Percentiles rank a stretch among this genome's conserved stretches.
Evolutionary conservation across 139 green algal genomes (phyloP).

Genomic region (Chlamydomonas schloesseri): DNA sequence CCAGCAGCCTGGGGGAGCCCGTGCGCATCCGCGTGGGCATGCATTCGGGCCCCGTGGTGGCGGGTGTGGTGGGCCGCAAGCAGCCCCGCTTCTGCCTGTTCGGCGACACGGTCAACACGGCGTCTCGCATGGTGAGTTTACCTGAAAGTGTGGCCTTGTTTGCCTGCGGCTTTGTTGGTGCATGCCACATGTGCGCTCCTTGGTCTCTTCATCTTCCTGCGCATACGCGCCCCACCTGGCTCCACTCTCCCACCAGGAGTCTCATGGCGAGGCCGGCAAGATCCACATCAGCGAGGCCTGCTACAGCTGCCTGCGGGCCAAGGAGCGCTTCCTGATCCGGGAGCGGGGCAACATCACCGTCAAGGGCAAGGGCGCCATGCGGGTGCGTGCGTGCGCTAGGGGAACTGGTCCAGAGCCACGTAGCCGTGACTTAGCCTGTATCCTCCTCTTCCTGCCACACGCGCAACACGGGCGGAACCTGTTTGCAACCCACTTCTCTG

Average conservation of each 20-base stretch:
- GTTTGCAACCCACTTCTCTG: no score
- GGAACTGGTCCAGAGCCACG: no score
- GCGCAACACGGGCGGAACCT: no score
- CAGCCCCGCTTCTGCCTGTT: conserved; percentile 60
- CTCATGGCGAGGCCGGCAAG: conserved; percentile 6
- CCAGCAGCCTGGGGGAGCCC: conserved; percentile 11
- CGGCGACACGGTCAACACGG: conserved; percentile 44
- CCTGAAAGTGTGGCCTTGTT: neutral
- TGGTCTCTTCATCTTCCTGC: no score
- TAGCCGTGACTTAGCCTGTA: no score
- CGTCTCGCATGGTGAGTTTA: neutral
- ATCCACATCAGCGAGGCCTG: conserved; percentile 34
- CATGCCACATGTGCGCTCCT: neutral
- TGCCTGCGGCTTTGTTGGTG: neutral
- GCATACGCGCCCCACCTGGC: neutral
- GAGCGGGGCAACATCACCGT: conserved; percentile 13
- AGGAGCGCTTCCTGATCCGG: neutral
- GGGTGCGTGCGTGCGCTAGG: no score
- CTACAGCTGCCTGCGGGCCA: neutral
- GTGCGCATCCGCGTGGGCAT: conserved; percentile 40
- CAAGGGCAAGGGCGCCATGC: no score
- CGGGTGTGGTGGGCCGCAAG: conserved; percentile 53
- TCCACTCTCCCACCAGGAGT: conserved; percentile 14
- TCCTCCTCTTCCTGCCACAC: no score
- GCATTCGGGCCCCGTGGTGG: conserved; percentile 41